These are phyloP conservation scores for Boletus insuetus DNA, from an alignment of 768 basidiomycete species.

Conservation along the genomic window DNA sequence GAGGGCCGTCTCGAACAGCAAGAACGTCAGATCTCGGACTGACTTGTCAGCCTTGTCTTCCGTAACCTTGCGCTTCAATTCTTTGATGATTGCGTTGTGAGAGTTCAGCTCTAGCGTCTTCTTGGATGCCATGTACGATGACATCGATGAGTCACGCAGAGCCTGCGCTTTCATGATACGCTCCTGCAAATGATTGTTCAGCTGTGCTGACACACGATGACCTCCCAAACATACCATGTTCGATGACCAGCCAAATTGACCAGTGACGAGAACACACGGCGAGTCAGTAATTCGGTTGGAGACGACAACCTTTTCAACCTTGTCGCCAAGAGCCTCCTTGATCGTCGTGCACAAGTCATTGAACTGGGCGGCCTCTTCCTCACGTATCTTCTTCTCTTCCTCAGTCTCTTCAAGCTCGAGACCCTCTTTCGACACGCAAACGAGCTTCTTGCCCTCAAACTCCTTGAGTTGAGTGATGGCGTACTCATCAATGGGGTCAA, in stretches of 20 bases:
- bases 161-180: conserved; percentile 99
- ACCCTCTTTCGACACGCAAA: conserved; percentile 98
- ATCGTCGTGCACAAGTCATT: conserved; percentile 88
- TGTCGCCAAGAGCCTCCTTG: conserved; percentile 98
- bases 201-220: not conserved
- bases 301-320: conserved; percentile 98
- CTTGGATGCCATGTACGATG: conserved; percentile 98
- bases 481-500: conserved; percentile 99
- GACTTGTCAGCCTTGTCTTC: conserved; percentile 99
- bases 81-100: conserved; percentile 88
- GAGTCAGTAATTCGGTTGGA: conserved; percentile 98
- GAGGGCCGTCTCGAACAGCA: conserved; percentile 95
- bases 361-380: conserved; percentile 81
- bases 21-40: conserved; percentile 92
- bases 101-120: conserved; percentile 98
- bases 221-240: conserved; percentile 72
- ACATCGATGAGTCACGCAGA: conserved; percentile 94
- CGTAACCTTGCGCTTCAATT: conserved; percentile 91
- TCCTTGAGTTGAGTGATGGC: conserved; percentile 99
- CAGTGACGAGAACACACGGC: conserved; percentile 95
- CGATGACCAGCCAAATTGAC: conserved; percentile 99
- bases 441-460: conserved; percentile 95
- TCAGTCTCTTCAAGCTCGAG: conserved; percentile 99
- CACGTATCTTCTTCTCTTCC: conserved; percentile 90
- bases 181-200: conserved; percentile 45